Evolutionary conservation across 73 alveolate species (phyloP).

Genomic region (Halteria grandinella): DNA sequence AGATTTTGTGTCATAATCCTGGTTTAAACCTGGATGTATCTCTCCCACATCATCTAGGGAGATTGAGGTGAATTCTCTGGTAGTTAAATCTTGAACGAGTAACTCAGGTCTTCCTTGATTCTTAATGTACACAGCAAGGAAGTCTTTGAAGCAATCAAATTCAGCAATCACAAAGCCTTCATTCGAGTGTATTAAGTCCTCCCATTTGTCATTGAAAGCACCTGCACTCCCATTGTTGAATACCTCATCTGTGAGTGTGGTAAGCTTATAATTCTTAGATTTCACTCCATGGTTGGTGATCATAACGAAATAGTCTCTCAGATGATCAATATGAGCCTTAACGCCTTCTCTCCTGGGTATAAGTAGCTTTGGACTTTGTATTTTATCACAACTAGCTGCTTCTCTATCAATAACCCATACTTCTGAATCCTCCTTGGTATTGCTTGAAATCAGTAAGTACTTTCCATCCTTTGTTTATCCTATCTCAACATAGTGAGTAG

Average conservation of each 20-base stretch:
- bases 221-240: constrained; percentile 43
- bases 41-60: constrained; percentile 63
- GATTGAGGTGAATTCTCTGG: constrained; percentile 34
- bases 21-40: constrained; percentile 80
- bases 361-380: constrained; percentile 6
- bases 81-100: constrained; percentile 62
- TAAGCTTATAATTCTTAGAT: constrained; percentile 60
- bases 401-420: constrained; percentile 73
- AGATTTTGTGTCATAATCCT: constrained; percentile 60
- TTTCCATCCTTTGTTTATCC: constrained; percentile 51
- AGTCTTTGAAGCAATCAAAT: constrained; percentile 80
- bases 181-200: constrained; percentile 6
- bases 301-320: constrained; percentile 65
- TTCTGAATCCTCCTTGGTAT: constrained; percentile 64
- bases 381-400: constrained; percentile 14
- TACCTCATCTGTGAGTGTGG: constrained; percentile 54
- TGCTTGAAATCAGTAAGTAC: constrained; percentile 17
- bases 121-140: constrained; percentile 74
- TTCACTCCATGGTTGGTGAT: constrained; percentile 68
- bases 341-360: constrained; percentile 54
- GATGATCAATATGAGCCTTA: constrained; percentile 73
- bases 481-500: constrained; percentile 58
- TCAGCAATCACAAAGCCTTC: constrained; percentile 69
- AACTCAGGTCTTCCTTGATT: constrained; percentile 73
- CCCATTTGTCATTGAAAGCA: constrained; percentile 69